phyloP scores from a whole-genome alignment of 495 filamentous ascomycete species.

The Umbilicaria muhlenbergii region DNA sequence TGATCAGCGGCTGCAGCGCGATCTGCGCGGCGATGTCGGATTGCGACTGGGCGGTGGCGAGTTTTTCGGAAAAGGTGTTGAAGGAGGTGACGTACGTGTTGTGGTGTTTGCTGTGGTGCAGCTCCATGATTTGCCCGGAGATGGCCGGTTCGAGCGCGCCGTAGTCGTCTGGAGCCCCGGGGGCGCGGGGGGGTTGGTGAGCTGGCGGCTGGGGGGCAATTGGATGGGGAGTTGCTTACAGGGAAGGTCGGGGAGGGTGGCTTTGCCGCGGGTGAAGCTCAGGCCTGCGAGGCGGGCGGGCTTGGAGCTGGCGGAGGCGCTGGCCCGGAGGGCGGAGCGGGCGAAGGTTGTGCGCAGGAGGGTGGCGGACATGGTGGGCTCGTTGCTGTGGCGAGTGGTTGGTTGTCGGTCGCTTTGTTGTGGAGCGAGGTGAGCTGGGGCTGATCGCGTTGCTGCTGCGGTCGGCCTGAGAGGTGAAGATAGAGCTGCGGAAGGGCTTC shows the following conservation, averaged over 20 bases:
- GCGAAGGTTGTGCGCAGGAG: constrained; percentile 34
- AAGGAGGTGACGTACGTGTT: constrained; percentile 54
- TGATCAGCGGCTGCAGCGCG: constrained; percentile 70
- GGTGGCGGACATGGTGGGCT: constrained; percentile 35
- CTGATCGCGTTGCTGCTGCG: no score
- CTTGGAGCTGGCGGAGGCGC: constrained; percentile 30
- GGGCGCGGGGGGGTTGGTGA: neutral
- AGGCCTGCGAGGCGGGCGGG: constrained; percentile 47
- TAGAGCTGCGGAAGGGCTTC: no score
- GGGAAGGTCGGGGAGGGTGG: constrained; percentile 82
- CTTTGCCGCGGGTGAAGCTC: constrained; percentile 71
- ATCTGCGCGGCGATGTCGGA: constrained; percentile 51
- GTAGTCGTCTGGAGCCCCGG: constrained; percentile 62
- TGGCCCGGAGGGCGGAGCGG: constrained; percentile 37
- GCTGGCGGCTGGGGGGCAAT: neutral
- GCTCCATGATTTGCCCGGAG: constrained; percentile 96
- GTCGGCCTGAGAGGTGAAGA: no score
- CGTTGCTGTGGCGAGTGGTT: no score
- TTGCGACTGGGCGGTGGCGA: constrained; percentile 38
- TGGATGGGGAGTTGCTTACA: constrained; percentile 39
- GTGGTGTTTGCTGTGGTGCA: constrained; percentile 59
- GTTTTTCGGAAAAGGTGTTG: constrained; percentile 43
- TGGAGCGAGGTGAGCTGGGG: no score
- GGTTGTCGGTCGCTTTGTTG: no score
- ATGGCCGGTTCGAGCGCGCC: constrained; percentile 88